These are phyloP conservation scores for Tillandsia leiboldiana DNA, from an alignment of 176 grass and related monocot species.

Conservation along the genomic window DNA sequence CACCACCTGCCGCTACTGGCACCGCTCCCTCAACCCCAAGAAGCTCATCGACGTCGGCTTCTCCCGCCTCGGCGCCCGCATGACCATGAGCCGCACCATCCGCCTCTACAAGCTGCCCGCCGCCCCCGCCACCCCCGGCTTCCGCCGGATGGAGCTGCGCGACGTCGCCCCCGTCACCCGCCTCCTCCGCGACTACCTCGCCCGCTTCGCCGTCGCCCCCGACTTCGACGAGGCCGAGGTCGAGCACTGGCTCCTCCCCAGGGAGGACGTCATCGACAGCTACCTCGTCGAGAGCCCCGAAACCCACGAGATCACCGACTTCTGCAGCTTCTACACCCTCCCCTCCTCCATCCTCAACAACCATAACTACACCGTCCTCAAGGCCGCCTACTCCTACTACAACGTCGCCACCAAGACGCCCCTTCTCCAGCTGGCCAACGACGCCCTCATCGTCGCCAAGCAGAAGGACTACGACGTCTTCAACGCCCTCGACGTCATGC, in stretches of 20 bases:
- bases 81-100: conserved; percentile 97
- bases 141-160: conserved; percentile 79
- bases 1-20: conserved; percentile 97
- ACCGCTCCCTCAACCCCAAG: conserved; percentile 85
- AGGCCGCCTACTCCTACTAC: conserved; percentile 94
- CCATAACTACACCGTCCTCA: conserved; percentile 64
- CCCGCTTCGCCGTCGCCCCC: conserved; percentile 54
- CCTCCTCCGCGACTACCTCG: conserved; percentile 65
- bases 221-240: conserved; percentile 97
- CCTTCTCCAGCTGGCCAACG: conserved; percentile 86
- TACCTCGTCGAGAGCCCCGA: conserved; percentile 94
- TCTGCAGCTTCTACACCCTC: conserved; percentile 94
- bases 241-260: conserved; percentile 90
- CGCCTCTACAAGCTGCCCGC: conserved; percentile 92
- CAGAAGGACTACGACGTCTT: conserved; percentile 92
- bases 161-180: conserved; percentile 83
- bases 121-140: conserved; percentile 65
- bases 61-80: conserved; percentile 72
- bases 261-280: conserved; percentile 82
- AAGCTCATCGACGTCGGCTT: conserved; percentile 97
- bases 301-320: conserved; percentile 90
- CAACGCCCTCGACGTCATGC: conserved; percentile 94
- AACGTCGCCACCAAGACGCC: conserved; percentile 86
- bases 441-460: conserved; percentile 86
- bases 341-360: conserved; percentile 89